These are phyloP conservation scores for Haematococcus sp. DNA, from an alignment of 139 green algal genomes.

Conservation along the genomic window DNA sequence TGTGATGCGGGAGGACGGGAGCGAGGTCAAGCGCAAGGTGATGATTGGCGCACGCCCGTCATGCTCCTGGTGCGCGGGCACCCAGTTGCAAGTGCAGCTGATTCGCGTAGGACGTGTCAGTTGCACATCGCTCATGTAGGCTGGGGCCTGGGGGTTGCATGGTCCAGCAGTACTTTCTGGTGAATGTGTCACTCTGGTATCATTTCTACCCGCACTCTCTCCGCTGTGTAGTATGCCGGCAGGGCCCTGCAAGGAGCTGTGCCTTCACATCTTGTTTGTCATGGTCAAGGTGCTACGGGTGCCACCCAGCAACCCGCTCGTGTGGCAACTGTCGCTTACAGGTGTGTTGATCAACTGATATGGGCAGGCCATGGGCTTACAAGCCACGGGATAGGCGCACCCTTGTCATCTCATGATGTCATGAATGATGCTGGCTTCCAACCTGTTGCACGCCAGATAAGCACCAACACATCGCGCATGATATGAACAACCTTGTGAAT, in stretches of 20 bases:
- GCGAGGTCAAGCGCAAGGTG: slow-evolving; percentile 45
- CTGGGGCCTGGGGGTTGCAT: neutral
- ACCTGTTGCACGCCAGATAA: no score
- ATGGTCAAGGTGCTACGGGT: slow-evolving; percentile 66
- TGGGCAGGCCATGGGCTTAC: neutral
- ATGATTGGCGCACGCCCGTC: slow-evolving; percentile 33
- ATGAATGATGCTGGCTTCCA: no score
- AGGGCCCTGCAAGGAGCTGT: slow-evolving; percentile 41
- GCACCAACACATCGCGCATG: no score
- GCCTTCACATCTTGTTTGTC: slow-evolving; percentile 64
- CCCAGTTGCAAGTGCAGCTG: neutral
- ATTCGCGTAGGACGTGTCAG: neutral
- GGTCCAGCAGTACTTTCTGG: neutral
- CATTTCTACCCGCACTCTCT: neutral
- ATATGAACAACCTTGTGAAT: neutral
- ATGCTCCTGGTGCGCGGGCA: slow-evolving; percentile 42
- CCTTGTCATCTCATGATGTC: neutral
- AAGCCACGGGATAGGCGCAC: neutral
- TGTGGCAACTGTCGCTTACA: slow-evolving; percentile 66
- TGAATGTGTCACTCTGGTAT: neutral
- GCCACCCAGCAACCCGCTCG: slow-evolving; percentile 52
- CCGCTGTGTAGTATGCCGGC: neutral
- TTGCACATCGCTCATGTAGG: no score
- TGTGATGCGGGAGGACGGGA: slow-evolving; percentile 41
- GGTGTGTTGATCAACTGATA: slow-evolving; percentile 12